A percentile compares a stretch with the other conserved stretches of the same genome.
Evolutionary conservation across 495 filamentous ascomycete species (phyloP).

Genomic region (Poronia punctata): DNA sequence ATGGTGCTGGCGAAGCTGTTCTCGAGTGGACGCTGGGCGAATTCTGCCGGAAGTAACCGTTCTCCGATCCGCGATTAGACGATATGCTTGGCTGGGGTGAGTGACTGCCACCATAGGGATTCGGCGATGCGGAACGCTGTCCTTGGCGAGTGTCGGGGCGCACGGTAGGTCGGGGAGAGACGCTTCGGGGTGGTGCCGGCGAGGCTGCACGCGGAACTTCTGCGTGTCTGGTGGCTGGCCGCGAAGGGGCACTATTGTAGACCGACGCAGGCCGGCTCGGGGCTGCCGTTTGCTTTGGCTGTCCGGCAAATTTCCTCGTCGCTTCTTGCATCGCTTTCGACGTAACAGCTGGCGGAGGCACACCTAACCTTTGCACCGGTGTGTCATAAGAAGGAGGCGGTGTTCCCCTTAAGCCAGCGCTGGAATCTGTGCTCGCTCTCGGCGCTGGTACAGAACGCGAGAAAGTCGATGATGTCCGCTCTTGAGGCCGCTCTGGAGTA

Average conservation of each 20-base stretch:
- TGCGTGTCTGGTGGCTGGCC: slow-evolving; percentile 39
- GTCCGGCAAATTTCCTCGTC: slow-evolving; percentile 75
- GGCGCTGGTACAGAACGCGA: slow-evolving; percentile 39
- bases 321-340: slow-evolving; percentile 90
- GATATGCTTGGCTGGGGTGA: slow-evolving; percentile 25
- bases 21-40: slow-evolving; percentile 47
- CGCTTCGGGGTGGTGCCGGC: slow-evolving; percentile 42
- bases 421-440: slow-evolving; percentile 38
- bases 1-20: slow-evolving; percentile 51
- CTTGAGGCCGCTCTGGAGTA: not conserved
- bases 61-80: slow-evolving; percentile 49
- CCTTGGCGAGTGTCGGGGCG: slow-evolving; percentile 28
- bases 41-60: slow-evolving; percentile 49
- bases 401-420: slow-evolving; percentile 54
- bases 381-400: slow-evolving; percentile 84
- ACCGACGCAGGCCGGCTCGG: slow-evolving; percentile 41
- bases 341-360: slow-evolving; percentile 87
- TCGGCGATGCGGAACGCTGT: slow-evolving; percentile 46
- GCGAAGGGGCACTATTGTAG: slow-evolving; percentile 25
- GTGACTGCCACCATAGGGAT: slow-evolving; percentile 41
- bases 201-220: slow-evolving; percentile 46
- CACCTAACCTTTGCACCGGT: slow-evolving; percentile 70
- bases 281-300: slow-evolving; percentile 73
- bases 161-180: slow-evolving; percentile 45
- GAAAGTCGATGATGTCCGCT: slow-evolving; percentile 11